These are phyloP conservation scores for Ballota nigra DNA, from an alignment of 257 asterid genomes.

Conservation along the genomic window DNA sequence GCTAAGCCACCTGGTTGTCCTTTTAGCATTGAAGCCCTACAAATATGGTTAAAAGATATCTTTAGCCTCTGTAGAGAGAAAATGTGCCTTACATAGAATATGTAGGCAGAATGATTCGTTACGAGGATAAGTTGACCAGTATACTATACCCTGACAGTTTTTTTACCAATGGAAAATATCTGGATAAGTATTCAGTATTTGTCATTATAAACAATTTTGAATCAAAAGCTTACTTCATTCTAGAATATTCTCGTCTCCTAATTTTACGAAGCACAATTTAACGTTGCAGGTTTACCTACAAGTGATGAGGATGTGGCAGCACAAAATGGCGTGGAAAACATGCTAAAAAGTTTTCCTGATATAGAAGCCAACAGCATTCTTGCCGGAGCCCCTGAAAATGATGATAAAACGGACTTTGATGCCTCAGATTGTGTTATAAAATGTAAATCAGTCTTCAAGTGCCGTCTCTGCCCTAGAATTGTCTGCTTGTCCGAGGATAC, in stretches of 20 bases:
- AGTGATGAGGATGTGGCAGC: slow-evolving; percentile 66
- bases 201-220: not conserved
- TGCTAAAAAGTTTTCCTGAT: slow-evolving; percentile 31
- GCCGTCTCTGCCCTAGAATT: slow-evolving; percentile 85
- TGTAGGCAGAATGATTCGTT: not conserved
- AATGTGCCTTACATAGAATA: not conserved
- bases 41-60: not conserved
- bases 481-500: slow-evolving; percentile 83
- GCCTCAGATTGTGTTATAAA: slow-evolving; percentile 50
- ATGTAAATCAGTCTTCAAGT: slow-evolving; percentile 86
- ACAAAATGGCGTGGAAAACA: slow-evolving; percentile 29
- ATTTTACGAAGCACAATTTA: slow-evolving; percentile 7
- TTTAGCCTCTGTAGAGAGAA: not conserved
- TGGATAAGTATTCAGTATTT: not conserved
- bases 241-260: not conserved
- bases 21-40: not conserved
- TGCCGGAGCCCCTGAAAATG: slow-evolving; percentile 36
- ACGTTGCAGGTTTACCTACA: slow-evolving; percentile 57
- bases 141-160: not conserved
- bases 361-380: slow-evolving; percentile 30
- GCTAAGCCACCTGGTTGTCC: no score
- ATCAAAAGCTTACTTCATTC: not conserved
- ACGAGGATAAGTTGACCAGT: not conserved
- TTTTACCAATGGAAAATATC: not conserved
- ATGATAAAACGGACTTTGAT: slow-evolving; percentile 26